Conservation (phyloP, 371 early-diverging fungal species). For the Lichtheimia ornata region DNA sequence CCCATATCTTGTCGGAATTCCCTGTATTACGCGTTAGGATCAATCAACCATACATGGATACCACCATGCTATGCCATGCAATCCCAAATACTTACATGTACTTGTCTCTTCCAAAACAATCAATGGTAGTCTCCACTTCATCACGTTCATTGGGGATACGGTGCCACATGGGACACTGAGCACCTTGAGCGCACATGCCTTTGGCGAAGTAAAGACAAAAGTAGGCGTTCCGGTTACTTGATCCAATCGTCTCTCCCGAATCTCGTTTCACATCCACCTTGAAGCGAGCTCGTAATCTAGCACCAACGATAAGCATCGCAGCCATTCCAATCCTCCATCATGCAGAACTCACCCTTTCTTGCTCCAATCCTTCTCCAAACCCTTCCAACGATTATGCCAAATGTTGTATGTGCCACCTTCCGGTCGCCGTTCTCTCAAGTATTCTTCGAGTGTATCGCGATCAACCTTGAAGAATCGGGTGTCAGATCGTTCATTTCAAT, state of each 20-base stretch:
- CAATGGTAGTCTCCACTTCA: conserved; percentile 65
- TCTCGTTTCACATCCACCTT: conserved; percentile 70
- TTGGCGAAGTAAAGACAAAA: conserved; percentile 87
- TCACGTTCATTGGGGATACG: conserved; percentile 72
- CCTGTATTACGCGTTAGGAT: conserved; percentile 22
- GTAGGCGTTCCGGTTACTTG: conserved; percentile 59
- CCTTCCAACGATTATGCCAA: conserved; percentile 75
- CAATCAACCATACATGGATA: too few species aligned
- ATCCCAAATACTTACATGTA: conserved; percentile 35
- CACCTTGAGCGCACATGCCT: conserved; percentile 79
- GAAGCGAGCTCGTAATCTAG: conserved; percentile 60
- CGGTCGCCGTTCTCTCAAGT: conserved; percentile 38
- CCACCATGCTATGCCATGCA: not conserved
- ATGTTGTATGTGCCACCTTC: conserved; percentile 74
- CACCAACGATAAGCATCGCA: not conserved
- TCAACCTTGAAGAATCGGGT: conserved; percentile 33
- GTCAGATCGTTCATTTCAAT: not conserved
- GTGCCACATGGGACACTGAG: conserved; percentile 76
- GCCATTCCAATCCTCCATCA: not conserved
- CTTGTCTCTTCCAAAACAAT: conserved; percentile 85
- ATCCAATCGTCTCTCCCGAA: conserved; percentile 74
- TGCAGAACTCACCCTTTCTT: conserved; percentile 31
- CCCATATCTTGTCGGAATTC: conserved; percentile 87
- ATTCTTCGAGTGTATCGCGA: conserved; percentile 45
- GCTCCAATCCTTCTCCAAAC: conserved; percentile 48